Conservation (phyloP, 2,329 filamentous ascomycete genomes). For the Xylaria digitata region DNA sequence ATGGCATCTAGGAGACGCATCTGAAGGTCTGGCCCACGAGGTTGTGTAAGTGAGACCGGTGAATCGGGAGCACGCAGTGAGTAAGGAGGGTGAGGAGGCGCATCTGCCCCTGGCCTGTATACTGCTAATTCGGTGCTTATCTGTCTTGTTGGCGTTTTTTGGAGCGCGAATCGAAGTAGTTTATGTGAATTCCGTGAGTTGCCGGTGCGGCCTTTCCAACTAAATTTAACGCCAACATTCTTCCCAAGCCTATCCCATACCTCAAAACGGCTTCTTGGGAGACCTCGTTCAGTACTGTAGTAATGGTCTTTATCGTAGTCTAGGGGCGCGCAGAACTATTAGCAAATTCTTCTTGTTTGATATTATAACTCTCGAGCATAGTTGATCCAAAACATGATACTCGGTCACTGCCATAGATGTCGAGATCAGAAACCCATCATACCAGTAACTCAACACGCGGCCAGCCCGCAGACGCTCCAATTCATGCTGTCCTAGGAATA, state of each 20-base stretch:
- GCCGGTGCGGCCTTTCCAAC: conserved; percentile 57
- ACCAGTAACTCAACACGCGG: conserved; percentile 1
- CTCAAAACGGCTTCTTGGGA: conserved; percentile 42
- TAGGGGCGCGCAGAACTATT: conserved; percentile 25
- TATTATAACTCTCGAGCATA: background rate
- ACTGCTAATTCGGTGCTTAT: conserved; percentile 41
- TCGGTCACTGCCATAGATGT: background rate
- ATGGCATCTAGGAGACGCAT: conserved; percentile 56
- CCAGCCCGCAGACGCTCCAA: background rate
- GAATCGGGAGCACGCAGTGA: conserved; percentile 30
- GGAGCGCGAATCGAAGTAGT: conserved; percentile 58
- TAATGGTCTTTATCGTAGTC: conserved; percentile 53
- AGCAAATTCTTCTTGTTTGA: conserved; percentile 1
- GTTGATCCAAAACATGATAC: background rate
- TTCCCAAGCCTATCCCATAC: conserved; percentile 48
- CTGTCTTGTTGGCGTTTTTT: conserved; percentile 42
- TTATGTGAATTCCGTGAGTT: conserved; percentile 60
- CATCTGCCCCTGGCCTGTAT: conserved; percentile 10
- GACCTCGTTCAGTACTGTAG: conserved; percentile 50
- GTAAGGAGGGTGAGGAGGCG: conserved; percentile 34
- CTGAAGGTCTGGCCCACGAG: conserved; percentile 51
- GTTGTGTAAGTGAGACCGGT: conserved; percentile 29
- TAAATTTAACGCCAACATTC: conserved; percentile 55
- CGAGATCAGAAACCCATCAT: background rate
- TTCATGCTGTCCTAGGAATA: background rate